A percentile compares a stretch with the other conserved stretches of the same genome.
Conservation (phyloP, 2,329 filamentous ascomycete species). For the Phaeosphaeria sp. region DNA sequence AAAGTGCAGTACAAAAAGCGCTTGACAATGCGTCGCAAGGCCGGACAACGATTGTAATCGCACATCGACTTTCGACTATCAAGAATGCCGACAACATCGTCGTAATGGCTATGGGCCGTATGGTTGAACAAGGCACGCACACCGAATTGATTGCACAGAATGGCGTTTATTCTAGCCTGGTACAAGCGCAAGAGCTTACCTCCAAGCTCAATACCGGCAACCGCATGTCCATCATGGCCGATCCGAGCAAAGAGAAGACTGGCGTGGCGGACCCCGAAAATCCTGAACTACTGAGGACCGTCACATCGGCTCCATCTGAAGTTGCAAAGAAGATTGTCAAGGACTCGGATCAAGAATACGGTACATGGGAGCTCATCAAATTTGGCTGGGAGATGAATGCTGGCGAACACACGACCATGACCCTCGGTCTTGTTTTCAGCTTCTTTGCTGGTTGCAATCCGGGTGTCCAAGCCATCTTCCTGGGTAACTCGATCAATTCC, state of each 20-base stretch:
- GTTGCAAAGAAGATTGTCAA: constrained; percentile 57
- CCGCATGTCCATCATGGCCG: constrained; percentile 25
- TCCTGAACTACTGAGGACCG: constrained; percentile 33
- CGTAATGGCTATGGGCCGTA: constrained; percentile 82
- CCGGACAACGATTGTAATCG: constrained; percentile 94
- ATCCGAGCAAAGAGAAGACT: constrained; percentile 25
- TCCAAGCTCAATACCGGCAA: constrained; percentile 31
- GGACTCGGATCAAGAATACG: constrained; percentile 35
- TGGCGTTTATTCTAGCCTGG: constrained; percentile 82
- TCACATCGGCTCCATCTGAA: constrained; percentile 63
- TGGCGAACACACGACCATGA: constrained; percentile 46
- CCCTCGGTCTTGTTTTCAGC: constrained; percentile 50
- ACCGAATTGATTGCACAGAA: constrained; percentile 73
- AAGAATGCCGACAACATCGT: constrained; percentile 95
- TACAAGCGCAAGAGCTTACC: constrained; percentile 76
- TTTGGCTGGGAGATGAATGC: constrained; percentile 42
- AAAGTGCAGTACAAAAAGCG: constrained; percentile 92
- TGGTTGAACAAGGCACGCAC: constrained; percentile 91
- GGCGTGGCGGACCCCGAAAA: constrained; percentile 29
- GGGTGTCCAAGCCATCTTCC: constrained; percentile 69
- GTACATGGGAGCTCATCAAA: constrained; percentile 52
- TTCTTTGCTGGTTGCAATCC: constrained; percentile 45
- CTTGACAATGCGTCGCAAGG: constrained; percentile 85
- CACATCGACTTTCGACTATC: constrained; percentile 93
- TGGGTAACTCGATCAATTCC: constrained; percentile 83